These are phyloP conservation scores for Suillus tomentosus DNA, from an alignment of 768 basidiomycete species.

Conservation along the genomic window DNA sequence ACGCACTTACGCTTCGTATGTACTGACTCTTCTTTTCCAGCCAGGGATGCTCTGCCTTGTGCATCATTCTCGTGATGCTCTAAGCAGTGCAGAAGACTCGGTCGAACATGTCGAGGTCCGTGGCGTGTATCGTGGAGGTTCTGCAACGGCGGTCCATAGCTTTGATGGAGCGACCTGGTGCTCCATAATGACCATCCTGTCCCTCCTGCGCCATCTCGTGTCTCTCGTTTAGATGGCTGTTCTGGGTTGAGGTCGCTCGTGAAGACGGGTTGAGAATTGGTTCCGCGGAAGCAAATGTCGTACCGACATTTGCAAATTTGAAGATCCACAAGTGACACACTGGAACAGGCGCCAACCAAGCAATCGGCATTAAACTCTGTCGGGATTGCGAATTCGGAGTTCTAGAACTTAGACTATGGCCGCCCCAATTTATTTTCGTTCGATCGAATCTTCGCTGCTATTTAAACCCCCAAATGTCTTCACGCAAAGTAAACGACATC, in stretches of 20 bases:
- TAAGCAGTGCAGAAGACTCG: background rate
- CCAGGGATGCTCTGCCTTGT: background rate
- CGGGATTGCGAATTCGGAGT: slow-evolving; percentile 9
- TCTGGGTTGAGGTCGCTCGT: too few species aligned
- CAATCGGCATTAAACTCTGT: slow-evolving; percentile 10
- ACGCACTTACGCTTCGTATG: background rate
- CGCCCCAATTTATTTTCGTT: slow-evolving; percentile 5
- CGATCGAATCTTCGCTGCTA: slow-evolving; percentile 1
- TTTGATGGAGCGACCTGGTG: background rate
- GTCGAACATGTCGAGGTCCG: background rate
- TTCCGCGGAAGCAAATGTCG: slow-evolving; percentile 16
- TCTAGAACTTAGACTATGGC: background rate
- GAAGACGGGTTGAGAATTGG: background rate
- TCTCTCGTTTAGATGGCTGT: background rate
- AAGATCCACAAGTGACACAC: background rate
- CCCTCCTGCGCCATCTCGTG: background rate
- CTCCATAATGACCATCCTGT: too few species aligned
- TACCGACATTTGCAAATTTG: background rate
- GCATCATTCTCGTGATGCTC: background rate
- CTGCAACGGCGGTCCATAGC: background rate
- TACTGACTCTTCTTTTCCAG: slow-evolving; percentile 2
- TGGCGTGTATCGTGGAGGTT: background rate
- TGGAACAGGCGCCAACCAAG: background rate
- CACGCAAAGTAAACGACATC: background rate
- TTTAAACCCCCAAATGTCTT: slow-evolving; percentile 7